Percentiles rank a stretch among this genome's conserved stretches.
Conservation (phyloP, 192 early-diverging fungal species). For the Chytriomyces sp. region DNA sequence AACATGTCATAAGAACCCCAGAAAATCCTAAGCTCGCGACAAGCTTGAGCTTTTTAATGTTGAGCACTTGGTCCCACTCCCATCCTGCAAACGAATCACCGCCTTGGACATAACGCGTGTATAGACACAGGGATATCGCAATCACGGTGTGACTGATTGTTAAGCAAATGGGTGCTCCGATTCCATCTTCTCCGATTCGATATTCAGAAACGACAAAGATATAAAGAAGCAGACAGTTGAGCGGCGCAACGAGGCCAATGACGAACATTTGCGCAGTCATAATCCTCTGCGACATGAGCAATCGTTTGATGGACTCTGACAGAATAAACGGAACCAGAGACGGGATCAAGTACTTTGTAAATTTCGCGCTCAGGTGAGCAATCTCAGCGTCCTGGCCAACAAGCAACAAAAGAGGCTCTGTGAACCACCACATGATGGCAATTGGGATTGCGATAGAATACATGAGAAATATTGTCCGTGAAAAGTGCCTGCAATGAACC, state of each 20-base stretch:
- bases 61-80: slow-evolving; percentile 66
- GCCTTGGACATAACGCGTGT: slow-evolving; percentile 63
- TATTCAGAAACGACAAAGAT: slow-evolving; percentile 50
- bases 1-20: slow-evolving; percentile 75
- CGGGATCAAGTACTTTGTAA: slow-evolving; percentile 66
- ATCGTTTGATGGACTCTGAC: slow-evolving; percentile 86
- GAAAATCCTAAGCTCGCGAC: slow-evolving; percentile 72
- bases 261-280: slow-evolving; percentile 84
- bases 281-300: slow-evolving; percentile 81
- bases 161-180: slow-evolving; percentile 84
- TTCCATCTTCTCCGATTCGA: slow-evolving; percentile 67
- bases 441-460: slow-evolving; percentile 73
- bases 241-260: slow-evolving; percentile 67
- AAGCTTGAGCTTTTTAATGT: slow-evolving; percentile 1
- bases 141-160: slow-evolving; percentile 77
- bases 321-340: slow-evolving; percentile 78
- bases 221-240: slow-evolving; percentile 79
- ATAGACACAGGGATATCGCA: slow-evolving; percentile 66
- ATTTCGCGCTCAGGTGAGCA: slow-evolving; percentile 70
- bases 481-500: slow-evolving; percentile 44
- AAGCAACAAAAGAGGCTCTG: slow-evolving; percentile 69
- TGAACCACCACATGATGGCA: slow-evolving; percentile 68
- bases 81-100: slow-evolving; percentile 85
- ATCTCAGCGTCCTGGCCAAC: slow-evolving; percentile 75
- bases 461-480: slow-evolving; percentile 77